Evolutionary conservation across 2,329 filamentous ascomycete genomes (phyloP), one percentile per base, ranked within the genome.

Genomic region (Scleromitrula shiraiana): DNA sequence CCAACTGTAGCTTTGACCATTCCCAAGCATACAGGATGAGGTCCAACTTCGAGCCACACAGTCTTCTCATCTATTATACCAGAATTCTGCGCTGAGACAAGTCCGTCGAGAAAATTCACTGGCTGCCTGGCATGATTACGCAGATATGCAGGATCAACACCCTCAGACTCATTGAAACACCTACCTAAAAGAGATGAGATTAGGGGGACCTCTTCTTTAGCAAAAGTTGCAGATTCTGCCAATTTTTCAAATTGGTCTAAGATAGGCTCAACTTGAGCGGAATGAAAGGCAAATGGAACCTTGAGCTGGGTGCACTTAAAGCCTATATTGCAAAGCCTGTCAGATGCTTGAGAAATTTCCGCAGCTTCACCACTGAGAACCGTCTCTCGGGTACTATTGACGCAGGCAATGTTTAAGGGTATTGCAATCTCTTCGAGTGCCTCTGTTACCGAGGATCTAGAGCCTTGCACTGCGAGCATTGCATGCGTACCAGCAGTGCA

Each of bases 31-130:
- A 88, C 76, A 0, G 83, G 82, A 58, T 87, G 81, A 30, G 84
- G 83, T n/a, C 85, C 85, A 53, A 88, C 68, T 63, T 89, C 85
- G 48, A 89, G 68, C 77, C 79, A 88, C 24, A 80, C 73, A 2
- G 82, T 84, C 65, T 82, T 78, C 12, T 81, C 77, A 51, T 82
- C 74, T 39, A 85, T 77, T n/a, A 74, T 65, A 50, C 74, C 75
- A n/a, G 73, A 68, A 41, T 75, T 70, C 59, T 79, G 74, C 6
- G 77, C 80, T 19, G 70, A 70, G n/a, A 76, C 68, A 1, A 88
- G 67, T 7, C 70, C 70, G n/a, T 76, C 68, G 1, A 88, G 67
- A 10, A 78, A 82, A 45, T 73, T 75, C 56, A 88, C 83, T 4
- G 82, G 70, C 61, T 85, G 76, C 6, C 83, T 76, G 14, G 79